A percentile compares a stretch with the other conserved stretches of the same genome.
Evolutionary conservation across 2,329 filamentous ascomycete genomes (phyloP).

Genomic region (Escovopsis sp.): DNA sequence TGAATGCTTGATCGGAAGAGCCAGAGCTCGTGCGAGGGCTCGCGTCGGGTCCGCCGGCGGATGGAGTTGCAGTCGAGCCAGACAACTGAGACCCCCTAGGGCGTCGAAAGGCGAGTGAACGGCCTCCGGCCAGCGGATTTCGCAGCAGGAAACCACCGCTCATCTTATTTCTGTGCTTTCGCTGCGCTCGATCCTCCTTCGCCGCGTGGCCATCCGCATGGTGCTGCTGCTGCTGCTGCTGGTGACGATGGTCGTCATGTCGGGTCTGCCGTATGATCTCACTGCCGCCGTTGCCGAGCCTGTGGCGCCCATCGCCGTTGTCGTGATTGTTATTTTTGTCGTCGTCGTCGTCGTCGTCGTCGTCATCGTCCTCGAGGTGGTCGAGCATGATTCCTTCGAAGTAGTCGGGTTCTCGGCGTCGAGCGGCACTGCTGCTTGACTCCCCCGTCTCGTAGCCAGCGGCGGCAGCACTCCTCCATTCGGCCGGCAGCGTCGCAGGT

Average conservation of each 20-base stretch:
- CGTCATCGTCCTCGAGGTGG: constrained; percentile 3
- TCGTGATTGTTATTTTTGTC: background rate
- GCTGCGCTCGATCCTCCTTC: constrained; percentile 14
- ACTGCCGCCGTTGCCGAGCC: background rate
- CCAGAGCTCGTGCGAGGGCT: background rate
- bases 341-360: background rate
- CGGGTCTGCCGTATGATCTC: background rate
- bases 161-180: constrained; percentile 28
- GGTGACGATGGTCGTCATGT: constrained; percentile 7
- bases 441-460: constrained; percentile 29
- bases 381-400: constrained; percentile 7
- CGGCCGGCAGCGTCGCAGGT: constrained; percentile 5
- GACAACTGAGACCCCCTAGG: background rate
- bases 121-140: constrained; percentile 23
- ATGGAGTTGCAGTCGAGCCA: background rate
- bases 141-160: constrained; percentile 37
- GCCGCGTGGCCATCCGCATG: constrained; percentile 7
- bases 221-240: constrained; percentile 7
- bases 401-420: constrained; percentile 10
- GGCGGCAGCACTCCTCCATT: constrained; percentile 10
- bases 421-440: constrained; percentile 28
- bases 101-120: constrained; percentile 18
- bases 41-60: constrained; percentile 2
- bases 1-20: background rate
- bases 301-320: background rate